Conservation (phyloP, 106 monocot genomes). For the Cymbidium sinense region DNA sequence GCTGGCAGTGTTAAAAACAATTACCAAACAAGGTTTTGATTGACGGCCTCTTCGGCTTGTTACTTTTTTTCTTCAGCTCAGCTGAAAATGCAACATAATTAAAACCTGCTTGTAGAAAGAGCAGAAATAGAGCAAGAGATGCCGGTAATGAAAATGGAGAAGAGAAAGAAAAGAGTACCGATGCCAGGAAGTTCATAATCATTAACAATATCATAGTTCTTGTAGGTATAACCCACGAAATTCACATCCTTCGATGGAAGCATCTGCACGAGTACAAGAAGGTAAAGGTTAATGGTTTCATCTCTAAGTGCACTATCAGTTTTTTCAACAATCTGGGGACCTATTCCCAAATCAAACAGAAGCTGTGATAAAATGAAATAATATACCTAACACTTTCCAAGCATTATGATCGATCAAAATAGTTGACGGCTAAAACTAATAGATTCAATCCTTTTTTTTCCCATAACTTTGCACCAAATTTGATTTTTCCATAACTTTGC, state of each 20-base stretch:
- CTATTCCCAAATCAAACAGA: neutral
- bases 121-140: neutral
- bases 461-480: too few species aligned
- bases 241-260: constrained; percentile 30
- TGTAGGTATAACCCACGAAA: constrained; percentile 29
- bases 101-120: neutral
- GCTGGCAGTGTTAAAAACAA: neutral
- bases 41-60: constrained; percentile 69
- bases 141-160: neutral
- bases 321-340: neutral
- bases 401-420: neutral
- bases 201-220: constrained; percentile 21
- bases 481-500: too few species aligned
- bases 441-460: neutral
- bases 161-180: constrained; percentile 3
- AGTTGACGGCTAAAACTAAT: neutral
- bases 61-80: constrained; percentile 63
- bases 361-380: neutral
- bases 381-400: neutral
- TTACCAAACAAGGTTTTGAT: constrained; percentile 75
- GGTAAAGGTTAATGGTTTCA: neutral
- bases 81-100: constrained; percentile 23
- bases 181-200: constrained; percentile 25
- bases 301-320: neutral
- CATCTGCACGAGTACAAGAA: constrained; percentile 10